Conservation (phyloP, 1,139 yeast species). For the Hansenula sp. region DNA sequence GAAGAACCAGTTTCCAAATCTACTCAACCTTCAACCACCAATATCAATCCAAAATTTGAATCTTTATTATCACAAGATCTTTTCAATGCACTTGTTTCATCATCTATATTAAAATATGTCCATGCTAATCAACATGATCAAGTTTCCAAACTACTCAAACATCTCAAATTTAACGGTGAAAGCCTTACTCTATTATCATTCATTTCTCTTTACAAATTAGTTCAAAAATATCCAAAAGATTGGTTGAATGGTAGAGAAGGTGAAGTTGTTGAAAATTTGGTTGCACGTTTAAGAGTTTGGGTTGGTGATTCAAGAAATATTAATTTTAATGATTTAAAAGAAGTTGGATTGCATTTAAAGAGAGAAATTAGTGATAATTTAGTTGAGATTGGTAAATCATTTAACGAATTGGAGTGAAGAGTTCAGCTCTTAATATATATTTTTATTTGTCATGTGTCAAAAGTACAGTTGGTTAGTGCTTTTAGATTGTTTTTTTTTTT, state of each 20-base stretch:
- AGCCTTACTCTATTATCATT: slow-evolving; percentile 21
- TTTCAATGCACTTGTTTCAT: slow-evolving; percentile 19
- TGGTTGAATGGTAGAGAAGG: slow-evolving; percentile 17
- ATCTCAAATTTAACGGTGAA: slow-evolving; percentile 13
- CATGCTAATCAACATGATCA: slow-evolving; percentile 13
- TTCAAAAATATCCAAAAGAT: slow-evolving; percentile 20
- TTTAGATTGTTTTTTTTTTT: not conserved
- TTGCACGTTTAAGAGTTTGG: slow-evolving; percentile 22
- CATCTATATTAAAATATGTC: slow-evolving; percentile 18
- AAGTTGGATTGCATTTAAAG: slow-evolving; percentile 17
- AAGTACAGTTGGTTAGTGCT: no score
- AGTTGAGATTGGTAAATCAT: slow-evolving; percentile 18
- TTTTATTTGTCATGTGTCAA: no score
- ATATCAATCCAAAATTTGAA: slow-evolving; percentile 12
- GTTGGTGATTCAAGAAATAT: slow-evolving; percentile 18
- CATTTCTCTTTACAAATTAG: slow-evolving; percentile 20
- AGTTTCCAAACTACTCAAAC: slow-evolving; percentile 13
- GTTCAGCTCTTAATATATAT: not conserved
- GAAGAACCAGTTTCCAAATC: slow-evolving; percentile 2
- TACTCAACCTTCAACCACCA: not conserved
- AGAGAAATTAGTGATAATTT: slow-evolving; percentile 23
- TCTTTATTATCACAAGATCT: slow-evolving; percentile 19
- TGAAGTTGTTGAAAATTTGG: slow-evolving; percentile 13
- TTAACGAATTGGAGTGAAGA: slow-evolving; percentile 13
- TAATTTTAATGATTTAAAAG: slow-evolving; percentile 17